These are phyloP conservation scores for Annulohypoxylon truncatum DNA, from an alignment of 2,329 filamentous ascomycete species.

Conservation along the genomic window DNA sequence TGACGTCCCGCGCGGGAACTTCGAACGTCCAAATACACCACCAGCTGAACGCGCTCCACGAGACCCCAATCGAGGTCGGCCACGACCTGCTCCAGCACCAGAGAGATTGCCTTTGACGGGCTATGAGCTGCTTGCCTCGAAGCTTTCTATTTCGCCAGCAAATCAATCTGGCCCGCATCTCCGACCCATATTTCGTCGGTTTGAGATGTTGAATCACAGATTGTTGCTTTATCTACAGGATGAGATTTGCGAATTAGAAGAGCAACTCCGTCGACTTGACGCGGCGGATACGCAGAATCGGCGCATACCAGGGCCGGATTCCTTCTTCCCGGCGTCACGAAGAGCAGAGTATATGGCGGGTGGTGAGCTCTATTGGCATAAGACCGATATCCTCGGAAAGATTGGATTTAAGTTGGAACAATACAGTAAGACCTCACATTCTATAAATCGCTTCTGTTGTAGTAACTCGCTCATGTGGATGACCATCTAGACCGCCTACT, in stretches of 20 bases:
- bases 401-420: slow-evolving; percentile 75
- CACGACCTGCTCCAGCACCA: slow-evolving; percentile 54
- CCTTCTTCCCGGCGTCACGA: slow-evolving; percentile 68
- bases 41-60: slow-evolving; percentile 54
- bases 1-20: slow-evolving; percentile 56
- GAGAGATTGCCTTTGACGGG: slow-evolving; percentile 63
- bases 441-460: not conserved
- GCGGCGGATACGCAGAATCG: slow-evolving; percentile 63
- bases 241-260: slow-evolving; percentile 83
- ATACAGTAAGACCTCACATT: slow-evolving; percentile 67
- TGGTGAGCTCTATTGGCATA: slow-evolving; percentile 68
- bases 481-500: slow-evolving; percentile 65
- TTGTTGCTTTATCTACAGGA: slow-evolving; percentile 86
- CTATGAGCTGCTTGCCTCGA: slow-evolving; percentile 72
- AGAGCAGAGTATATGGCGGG: slow-evolving; percentile 66
- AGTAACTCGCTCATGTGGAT: slow-evolving; percentile 18
- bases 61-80: slow-evolving; percentile 49
- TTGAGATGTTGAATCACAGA: slow-evolving; percentile 84
- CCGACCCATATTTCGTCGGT: slow-evolving; percentile 81
- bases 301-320: slow-evolving; percentile 55
- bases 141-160: slow-evolving; percentile 56
- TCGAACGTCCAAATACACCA: slow-evolving; percentile 53
- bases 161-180: slow-evolving; percentile 40
- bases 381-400: slow-evolving; percentile 69
- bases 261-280: slow-evolving; percentile 78